Evolutionary conservation across 768 basidiomycete genomes (phyloP).

Genomic region (Paxillus ammoniavirescens): DNA sequence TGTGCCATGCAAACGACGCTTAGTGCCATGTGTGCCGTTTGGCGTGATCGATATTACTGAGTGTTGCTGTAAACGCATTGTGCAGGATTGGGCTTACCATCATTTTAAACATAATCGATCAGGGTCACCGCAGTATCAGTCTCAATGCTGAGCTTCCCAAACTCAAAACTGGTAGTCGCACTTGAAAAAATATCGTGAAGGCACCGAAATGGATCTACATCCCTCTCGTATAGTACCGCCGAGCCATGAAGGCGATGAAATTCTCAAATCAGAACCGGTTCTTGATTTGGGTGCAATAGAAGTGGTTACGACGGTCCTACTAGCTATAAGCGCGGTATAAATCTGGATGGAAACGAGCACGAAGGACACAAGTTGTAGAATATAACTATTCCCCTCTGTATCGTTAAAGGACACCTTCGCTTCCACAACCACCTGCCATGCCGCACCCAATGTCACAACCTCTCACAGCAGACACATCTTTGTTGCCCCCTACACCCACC

Average conservation of each 20-base stretch:
- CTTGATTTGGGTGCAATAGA: slow-evolving; percentile 34
- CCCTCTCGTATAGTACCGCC: slow-evolving; percentile 25
- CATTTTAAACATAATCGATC: slow-evolving; percentile 2
- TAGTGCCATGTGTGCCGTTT: neutral
- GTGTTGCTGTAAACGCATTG: too few relatives aligned
- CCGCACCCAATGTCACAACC: slow-evolving; percentile 51
- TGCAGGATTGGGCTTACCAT: too few relatives aligned
- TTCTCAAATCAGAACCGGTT: slow-evolving; percentile 31
- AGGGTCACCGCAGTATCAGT: slow-evolving; percentile 15
- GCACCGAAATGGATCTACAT: slow-evolving; percentile 27
- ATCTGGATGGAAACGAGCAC: slow-evolving; percentile 17
- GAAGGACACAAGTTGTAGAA: slow-evolving; percentile 17
- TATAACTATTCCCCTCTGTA: slow-evolving; percentile 12
- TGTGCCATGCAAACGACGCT: neutral
- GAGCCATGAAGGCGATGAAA: slow-evolving; percentile 26
- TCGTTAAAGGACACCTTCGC: slow-evolving; percentile 10
- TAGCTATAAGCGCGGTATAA: slow-evolving; percentile 32
- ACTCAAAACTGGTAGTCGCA: slow-evolving; percentile 16
- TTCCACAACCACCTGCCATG: slow-evolving; percentile 9
- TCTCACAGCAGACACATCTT: slow-evolving; percentile 55
- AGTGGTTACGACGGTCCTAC: slow-evolving; percentile 23
- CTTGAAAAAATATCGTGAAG: slow-evolving; percentile 16
- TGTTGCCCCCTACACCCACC: slow-evolving; percentile 50
- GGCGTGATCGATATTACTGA: neutral
- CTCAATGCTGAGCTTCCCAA: slow-evolving; percentile 11